Conservation (phyloP, 495 filamentous ascomycete genomes). For the Evansstolkia leycettana region DNA sequence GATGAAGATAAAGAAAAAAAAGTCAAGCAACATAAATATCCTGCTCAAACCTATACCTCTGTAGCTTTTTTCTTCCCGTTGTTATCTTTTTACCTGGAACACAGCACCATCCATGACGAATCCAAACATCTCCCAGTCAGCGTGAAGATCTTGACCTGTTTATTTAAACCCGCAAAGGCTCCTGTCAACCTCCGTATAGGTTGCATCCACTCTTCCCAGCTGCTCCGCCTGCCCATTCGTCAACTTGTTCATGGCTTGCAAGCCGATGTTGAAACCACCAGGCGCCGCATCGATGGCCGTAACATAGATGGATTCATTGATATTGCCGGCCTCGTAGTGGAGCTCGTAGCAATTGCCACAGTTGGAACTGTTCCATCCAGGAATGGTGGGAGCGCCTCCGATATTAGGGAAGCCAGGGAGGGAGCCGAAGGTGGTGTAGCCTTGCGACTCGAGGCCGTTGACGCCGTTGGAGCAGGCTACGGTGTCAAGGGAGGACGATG, state of each 20-base stretch:
- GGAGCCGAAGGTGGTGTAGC: conserved; percentile 51
- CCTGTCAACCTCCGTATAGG: conserved; percentile 27
- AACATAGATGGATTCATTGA: conserved; percentile 47
- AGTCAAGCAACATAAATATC: no score
- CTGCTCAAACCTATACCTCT: no score
- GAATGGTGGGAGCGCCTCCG: conserved; percentile 48
- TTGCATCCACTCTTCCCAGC: conserved; percentile 44
- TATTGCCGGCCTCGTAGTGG: conserved; percentile 15
- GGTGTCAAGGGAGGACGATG: conserved; percentile 38
- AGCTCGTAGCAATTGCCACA: conserved; percentile 65
- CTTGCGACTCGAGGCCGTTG: conserved; percentile 53
- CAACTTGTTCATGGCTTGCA: conserved; percentile 52
- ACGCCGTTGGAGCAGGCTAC: conserved; percentile 45
- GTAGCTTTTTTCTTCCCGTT: no score
- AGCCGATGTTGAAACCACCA: conserved; percentile 51
- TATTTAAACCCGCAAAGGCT: conserved; percentile 26
- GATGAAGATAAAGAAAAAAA: no score
- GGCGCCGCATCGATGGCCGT: conserved; percentile 53
- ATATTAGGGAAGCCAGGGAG: conserved; percentile 46
- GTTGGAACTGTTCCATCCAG: conserved; percentile 42
- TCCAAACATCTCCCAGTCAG: no score
- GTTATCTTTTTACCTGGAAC: no score
- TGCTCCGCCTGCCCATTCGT: conserved; percentile 42
- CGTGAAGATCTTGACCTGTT: no score
- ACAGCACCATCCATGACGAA: no score